A percentile compares a stretch with the other conserved stretches of the same genome.
These are phyloP conservation scores for Calocera viscosa DNA, from an alignment of 768 basidiomycete species.

Conservation along the genomic window DNA sequence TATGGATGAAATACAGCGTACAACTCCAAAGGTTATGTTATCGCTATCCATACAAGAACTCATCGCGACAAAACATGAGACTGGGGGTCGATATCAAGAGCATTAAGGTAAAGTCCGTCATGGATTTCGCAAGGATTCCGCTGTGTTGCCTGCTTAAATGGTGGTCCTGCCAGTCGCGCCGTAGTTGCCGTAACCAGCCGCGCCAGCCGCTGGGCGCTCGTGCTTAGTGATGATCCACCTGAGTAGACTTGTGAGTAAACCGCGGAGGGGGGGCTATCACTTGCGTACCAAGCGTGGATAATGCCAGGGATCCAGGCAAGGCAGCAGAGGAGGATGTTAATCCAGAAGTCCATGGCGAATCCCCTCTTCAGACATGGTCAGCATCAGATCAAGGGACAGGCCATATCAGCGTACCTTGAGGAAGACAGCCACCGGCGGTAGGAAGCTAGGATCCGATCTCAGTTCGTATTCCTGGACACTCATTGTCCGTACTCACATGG, in stretches of 20 bases:
- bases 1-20: too few species aligned
- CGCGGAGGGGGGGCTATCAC: not conserved
- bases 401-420: slow-evolving; percentile 11
- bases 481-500: slow-evolving; percentile 21
- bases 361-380: slow-evolving; percentile 2
- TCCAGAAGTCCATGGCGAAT: slow-evolving; percentile 25
- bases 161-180: not conserved
- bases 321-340: slow-evolving; percentile 31
- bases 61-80: too few species aligned
- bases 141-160: not conserved
- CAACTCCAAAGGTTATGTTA: too few species aligned
- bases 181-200: not conserved
- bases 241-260: not conserved
- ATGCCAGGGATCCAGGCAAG: slow-evolving; percentile 44
- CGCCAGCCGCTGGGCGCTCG: slow-evolving; percentile 12
- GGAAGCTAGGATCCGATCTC: slow-evolving; percentile 18
- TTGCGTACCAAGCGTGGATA: slow-evolving; percentile 37
- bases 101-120: not conserved
- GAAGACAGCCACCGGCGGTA: slow-evolving; percentile 25
- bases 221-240: slow-evolving; percentile 23
- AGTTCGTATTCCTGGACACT: not conserved
- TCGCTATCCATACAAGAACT: too few species aligned
- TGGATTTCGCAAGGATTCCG: not conserved
- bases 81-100: too few species aligned
- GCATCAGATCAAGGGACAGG: slow-evolving; percentile 13